Conservation (phyloP, 2,329 filamentous ascomycete species). For the Magnaporthiopsis rhizophila region DNA sequence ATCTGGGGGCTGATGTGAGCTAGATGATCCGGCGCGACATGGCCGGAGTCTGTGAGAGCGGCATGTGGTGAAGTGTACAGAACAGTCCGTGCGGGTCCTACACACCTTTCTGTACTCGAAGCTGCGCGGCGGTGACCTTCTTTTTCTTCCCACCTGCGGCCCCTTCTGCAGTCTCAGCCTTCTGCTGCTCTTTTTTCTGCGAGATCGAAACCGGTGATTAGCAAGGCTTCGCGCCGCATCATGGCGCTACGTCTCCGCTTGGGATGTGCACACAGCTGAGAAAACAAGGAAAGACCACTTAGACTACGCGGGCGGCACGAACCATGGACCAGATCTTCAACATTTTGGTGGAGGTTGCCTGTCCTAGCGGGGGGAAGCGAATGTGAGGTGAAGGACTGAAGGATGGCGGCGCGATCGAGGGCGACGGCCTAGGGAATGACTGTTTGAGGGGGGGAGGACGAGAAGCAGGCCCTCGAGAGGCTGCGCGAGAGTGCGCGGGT, state of each 20-base stretch:
- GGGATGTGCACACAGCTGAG: not conserved
- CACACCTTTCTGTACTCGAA: conserved; percentile 90
- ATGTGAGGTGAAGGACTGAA: conserved; percentile 1
- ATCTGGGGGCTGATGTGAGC: conserved; percentile 42
- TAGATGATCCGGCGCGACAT: no score
- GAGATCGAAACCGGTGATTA: conserved; percentile 11
- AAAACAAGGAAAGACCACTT: no score
- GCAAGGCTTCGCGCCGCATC: not conserved
- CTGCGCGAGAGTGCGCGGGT: not conserved
- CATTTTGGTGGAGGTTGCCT: conserved; percentile 53
- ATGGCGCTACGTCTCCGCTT: not conserved
- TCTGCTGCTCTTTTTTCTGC: conserved; percentile 94
- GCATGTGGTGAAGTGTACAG: not conserved
- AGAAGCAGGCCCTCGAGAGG: not conserved
- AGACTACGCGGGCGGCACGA: conserved; percentile 14
- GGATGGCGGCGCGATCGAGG: not conserved
- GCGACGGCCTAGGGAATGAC: not conserved
- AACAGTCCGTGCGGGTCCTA: not conserved
- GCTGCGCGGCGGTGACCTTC: conserved; percentile 93
- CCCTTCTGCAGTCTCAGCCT: conserved; percentile 75
- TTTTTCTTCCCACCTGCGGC: conserved; percentile 77
- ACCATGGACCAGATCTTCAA: conserved; percentile 99
- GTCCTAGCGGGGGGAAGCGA: not conserved
- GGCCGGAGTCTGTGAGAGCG: no score
- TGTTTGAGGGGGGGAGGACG: not conserved